Conservation (phyloP, 768 basidiomycete genomes). For the Multifurca ochricompacta region DNA sequence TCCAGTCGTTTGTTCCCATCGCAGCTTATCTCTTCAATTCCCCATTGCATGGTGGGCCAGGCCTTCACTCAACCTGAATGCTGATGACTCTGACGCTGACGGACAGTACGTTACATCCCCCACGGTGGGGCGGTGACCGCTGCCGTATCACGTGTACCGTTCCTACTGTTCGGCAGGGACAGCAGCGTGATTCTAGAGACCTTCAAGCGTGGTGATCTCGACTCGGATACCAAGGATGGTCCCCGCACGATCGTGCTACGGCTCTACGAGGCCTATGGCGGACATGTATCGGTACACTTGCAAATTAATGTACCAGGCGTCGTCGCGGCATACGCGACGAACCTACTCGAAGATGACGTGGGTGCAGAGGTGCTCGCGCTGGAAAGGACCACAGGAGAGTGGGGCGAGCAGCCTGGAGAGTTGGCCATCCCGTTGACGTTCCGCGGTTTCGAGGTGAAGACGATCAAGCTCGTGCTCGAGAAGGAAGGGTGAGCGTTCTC, state of each 20-base stretch:
- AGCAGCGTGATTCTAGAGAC: conserved; percentile 86
- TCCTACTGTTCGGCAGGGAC: conserved; percentile 57
- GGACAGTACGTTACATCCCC: conserved; percentile 37
- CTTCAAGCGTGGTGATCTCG: conserved; percentile 88
- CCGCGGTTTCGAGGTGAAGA: conserved; percentile 87
- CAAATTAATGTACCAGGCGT: conserved; percentile 44
- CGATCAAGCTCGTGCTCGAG: conserved; percentile 56
- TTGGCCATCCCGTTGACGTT: conserved; percentile 53
- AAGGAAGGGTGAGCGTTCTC: conserved; percentile 12
- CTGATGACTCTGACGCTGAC: background rate
- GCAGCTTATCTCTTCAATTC: conserved; percentile 82
- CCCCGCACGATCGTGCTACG: conserved; percentile 60
- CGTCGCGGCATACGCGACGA: conserved; percentile 60
- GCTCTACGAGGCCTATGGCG: conserved; percentile 92
- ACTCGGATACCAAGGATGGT: conserved; percentile 30
- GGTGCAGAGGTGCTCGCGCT: conserved; percentile 39
- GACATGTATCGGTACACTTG: conserved; percentile 65
- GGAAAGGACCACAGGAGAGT: background rate
- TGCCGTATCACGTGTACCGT: conserved; percentile 38
- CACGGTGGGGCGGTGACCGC: conserved; percentile 28
- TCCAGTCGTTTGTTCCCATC: conserved; percentile 82
- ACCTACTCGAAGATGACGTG: conserved; percentile 75
- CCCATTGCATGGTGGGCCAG: conserved; percentile 53
- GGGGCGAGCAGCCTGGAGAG: conserved; percentile 27
- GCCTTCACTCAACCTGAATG: conserved; percentile 15